Evolutionary conservation across 768 basidiomycete genomes (phyloP), one percentile per base, ranked within the genome.

Genomic region (Leccinellum albellum): DNA sequence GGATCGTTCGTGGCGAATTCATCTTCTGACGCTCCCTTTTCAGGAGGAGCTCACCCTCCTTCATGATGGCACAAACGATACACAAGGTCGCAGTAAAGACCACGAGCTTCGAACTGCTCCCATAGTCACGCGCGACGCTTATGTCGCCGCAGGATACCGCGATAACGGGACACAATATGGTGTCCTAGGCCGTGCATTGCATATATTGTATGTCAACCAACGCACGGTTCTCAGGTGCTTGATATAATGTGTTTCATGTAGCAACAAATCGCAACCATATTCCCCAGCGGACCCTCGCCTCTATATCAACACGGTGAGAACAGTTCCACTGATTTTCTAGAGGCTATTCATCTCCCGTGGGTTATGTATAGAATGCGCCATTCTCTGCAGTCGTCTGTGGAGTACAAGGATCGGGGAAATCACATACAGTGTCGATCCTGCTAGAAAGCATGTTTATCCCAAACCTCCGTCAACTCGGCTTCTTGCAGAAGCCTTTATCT

Each of bases 301-400:
- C 0, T 89, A 89, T 62, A 64, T 89, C 10, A 89, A 89, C 63
- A 88, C 86, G 1, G 87, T 86, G 62, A 66, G 75, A 50, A 37
- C 15, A 28, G 48, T 54, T 23, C 26, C 26, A 9, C 40, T 17
- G 26, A 29, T 54, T 32, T 17, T 55, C 13, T 2, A 17, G 40
- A 57, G 33, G 33, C 31, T 56, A 29, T 55, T 10, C 35, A 6
- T 45, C 28, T 28, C 45, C 51, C 26, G 10, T 32, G 45, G 31
- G 33, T 42, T 10, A 15, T n/a, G n/a, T n/a, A n/a, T 57, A 88
- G 88, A 89, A 88, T 64, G 78, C 88, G 0, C 88, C 88, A 0
- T 86, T 88, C 63, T 89, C 88, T 0, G 84, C 87, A 0, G 64
- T 89, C n/a, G 79, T 89, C 3, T 90, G 88, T 52, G 88, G 88